phyloP scores from a whole-genome alignment of 2,329 filamentous ascomycete species.

The Aschersonia sp. region DNA sequence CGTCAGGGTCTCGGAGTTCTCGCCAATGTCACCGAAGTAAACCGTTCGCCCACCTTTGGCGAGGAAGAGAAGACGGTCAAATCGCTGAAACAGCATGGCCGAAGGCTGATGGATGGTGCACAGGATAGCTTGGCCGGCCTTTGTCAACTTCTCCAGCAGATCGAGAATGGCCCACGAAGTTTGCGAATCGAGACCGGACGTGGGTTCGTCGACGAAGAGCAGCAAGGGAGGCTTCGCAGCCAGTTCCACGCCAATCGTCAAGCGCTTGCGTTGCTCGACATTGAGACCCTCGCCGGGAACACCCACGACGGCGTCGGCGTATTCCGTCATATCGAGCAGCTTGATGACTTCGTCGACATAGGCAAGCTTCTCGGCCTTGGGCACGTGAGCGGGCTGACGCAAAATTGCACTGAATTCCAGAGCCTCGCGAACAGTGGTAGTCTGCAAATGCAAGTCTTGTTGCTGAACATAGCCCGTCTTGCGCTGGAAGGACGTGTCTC shows the following conservation, averaged over 20 bases:
- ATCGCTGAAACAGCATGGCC: constrained; percentile 85
- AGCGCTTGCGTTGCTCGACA: constrained; percentile 54
- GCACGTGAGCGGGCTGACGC: constrained; percentile 63
- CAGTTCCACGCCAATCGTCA: constrained; percentile 93
- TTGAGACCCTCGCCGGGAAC: constrained; percentile 77
- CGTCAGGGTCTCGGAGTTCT: constrained; percentile 52
- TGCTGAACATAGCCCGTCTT: constrained; percentile 90
- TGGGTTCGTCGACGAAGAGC: constrained; percentile 89
- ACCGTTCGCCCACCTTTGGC: constrained; percentile 63
- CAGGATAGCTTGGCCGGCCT: constrained; percentile 83
- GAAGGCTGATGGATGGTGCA: constrained; percentile 98
- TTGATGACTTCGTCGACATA: constrained; percentile 88
- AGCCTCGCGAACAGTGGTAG: constrained; percentile 76
- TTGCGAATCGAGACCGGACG: constrained; percentile 83
- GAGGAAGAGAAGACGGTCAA: constrained; percentile 67
- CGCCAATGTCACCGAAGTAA: constrained; percentile 68
- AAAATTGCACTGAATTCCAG: constrained; percentile 75
- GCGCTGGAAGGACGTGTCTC: constrained; percentile 74
- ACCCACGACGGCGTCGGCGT: constrained; percentile 82
- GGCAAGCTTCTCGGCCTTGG: constrained; percentile 61
- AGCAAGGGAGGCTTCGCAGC: constrained; percentile 82
- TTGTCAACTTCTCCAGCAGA: constrained; percentile 76
- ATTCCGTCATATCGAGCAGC: constrained; percentile 78
- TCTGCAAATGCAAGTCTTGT: constrained; percentile 77
- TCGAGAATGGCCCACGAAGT: constrained; percentile 87